A percentile compares a stretch with the other conserved stretches of the same genome.
Conservation (phyloP, 768 basidiomycete genomes). For the Albatrellus ellisii region DNA sequence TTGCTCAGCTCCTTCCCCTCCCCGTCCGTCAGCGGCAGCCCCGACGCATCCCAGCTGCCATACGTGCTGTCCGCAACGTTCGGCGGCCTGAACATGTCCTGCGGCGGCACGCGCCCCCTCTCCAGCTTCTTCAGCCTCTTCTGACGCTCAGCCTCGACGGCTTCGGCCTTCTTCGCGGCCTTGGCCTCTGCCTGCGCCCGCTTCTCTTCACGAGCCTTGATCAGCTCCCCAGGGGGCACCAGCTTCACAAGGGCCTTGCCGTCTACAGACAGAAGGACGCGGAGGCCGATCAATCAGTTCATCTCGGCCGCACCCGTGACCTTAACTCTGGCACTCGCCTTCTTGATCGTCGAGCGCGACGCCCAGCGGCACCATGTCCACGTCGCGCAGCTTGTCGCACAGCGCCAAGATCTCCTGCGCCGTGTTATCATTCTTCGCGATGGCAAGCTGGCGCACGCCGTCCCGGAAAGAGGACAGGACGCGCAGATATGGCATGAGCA, state of each 20-base stretch:
- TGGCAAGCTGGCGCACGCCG: conserved; percentile 71
- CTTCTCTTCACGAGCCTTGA: conserved; percentile 84
- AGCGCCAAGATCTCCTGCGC: conserved; percentile 74
- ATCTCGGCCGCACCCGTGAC: conserved; percentile 3
- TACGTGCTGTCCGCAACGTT: conserved; percentile 62
- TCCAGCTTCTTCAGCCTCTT: conserved; percentile 73
- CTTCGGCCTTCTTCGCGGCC: conserved; percentile 63
- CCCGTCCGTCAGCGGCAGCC: conserved; percentile 74
- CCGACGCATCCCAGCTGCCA: conserved; percentile 72
- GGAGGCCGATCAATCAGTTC: neutral
- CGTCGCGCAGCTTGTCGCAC: conserved; percentile 82
- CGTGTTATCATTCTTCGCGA: conserved; percentile 49
- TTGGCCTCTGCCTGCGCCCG: conserved; percentile 62
- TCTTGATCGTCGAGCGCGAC: conserved; percentile 96
- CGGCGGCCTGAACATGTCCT: conserved; percentile 77
- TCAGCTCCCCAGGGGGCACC: conserved; percentile 68
- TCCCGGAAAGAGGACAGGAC: conserved; percentile 86
- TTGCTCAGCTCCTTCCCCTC: conserved; percentile 82
- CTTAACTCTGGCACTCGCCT: conserved; percentile 30
- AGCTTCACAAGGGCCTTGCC: conserved; percentile 94
- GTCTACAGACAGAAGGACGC: no score
- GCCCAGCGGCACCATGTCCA: conserved; percentile 84
- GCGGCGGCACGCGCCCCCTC: conserved; percentile 63
- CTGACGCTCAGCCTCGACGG: conserved; percentile 47
- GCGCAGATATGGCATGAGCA: conserved; percentile 82